phyloP scores from a whole-genome alignment of 345 rosid species.

The Aquilaria malaccensis region DNA sequence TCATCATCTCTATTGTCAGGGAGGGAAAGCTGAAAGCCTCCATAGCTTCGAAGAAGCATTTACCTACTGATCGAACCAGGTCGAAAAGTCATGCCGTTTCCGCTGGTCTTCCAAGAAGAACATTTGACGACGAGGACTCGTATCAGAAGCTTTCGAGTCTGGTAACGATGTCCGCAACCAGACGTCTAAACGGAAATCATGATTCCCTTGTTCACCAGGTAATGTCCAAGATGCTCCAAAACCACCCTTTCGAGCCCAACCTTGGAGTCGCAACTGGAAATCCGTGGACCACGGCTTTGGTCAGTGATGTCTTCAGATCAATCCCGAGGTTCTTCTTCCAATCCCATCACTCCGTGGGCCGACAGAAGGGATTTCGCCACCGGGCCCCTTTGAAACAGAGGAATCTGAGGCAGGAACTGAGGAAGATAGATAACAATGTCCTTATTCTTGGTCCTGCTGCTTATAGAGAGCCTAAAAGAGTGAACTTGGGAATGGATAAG shows the following conservation, averaged over 20 bases:
- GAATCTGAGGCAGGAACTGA: slow-evolving; percentile 35
- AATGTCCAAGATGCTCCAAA: slow-evolving; percentile 44
- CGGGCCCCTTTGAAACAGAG: slow-evolving; percentile 70
- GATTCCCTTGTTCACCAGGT: slow-evolving; percentile 26
- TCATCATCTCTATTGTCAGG: no score
- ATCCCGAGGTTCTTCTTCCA: slow-evolving; percentile 64
- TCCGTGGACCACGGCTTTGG: slow-evolving; percentile 40
- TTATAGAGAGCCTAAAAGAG: slow-evolving; percentile 52
- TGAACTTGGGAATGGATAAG: slow-evolving; percentile 46
- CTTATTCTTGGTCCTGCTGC: slow-evolving; percentile 69
- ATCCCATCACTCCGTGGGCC: slow-evolving; percentile 69
- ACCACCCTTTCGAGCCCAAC: slow-evolving; percentile 49
- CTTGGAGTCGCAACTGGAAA: slow-evolving; percentile 37
- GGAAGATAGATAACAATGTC: slow-evolving; percentile 22
- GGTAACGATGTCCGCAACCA: slow-evolving; percentile 18
- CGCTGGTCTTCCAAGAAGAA: no score
- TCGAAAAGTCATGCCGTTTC: no score
- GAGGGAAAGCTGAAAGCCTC: no score
- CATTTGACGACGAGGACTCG: no score
- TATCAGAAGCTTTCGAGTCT: no score
- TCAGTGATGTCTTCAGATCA: slow-evolving; percentile 52
- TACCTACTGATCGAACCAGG: no score
- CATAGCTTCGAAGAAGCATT: no score
- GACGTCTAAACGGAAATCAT: slow-evolving; percentile 17
- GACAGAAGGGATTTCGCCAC: slow-evolving; percentile 65